These are phyloP conservation scores for Alternaria novae-zelandiae DNA, from an alignment of 2,329 filamentous ascomycete genomes.

Conservation along the genomic window DNA sequence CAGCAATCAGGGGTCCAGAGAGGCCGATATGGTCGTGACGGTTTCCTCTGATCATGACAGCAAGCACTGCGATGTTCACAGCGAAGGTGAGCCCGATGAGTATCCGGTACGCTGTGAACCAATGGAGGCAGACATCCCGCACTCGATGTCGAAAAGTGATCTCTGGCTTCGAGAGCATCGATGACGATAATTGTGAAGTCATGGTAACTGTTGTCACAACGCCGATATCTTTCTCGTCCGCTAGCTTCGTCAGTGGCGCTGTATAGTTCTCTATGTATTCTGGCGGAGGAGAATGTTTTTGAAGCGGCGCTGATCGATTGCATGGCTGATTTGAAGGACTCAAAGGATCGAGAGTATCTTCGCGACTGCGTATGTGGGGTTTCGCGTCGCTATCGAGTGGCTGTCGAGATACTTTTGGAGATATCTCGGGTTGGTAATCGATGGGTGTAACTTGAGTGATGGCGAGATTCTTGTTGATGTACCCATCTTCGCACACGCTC, in stretches of 20 bases:
- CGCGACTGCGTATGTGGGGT: neutral
- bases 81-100: conserved; percentile 14
- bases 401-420: neutral
- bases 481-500: neutral
- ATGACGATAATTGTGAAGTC: neutral
- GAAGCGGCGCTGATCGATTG: neutral
- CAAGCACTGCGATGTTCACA: conserved; percentile 13
- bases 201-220: neutral
- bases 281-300: neutral
- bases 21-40: neutral
- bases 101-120: conserved; percentile 26
- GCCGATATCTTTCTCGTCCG: neutral
- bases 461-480: neutral
- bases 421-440: neutral
- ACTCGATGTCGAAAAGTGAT: neutral
- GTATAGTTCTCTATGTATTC: neutral
- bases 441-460: neutral
- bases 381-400: neutral
- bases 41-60: neutral
- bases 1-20: conserved; percentile 27
- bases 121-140: conserved; percentile 14
- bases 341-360: neutral
- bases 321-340: neutral
- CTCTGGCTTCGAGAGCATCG: neutral
- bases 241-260: neutral